Conservation (phyloP, 2,329 filamentous ascomycete species). For the Xylariaceae sp. region DNA sequence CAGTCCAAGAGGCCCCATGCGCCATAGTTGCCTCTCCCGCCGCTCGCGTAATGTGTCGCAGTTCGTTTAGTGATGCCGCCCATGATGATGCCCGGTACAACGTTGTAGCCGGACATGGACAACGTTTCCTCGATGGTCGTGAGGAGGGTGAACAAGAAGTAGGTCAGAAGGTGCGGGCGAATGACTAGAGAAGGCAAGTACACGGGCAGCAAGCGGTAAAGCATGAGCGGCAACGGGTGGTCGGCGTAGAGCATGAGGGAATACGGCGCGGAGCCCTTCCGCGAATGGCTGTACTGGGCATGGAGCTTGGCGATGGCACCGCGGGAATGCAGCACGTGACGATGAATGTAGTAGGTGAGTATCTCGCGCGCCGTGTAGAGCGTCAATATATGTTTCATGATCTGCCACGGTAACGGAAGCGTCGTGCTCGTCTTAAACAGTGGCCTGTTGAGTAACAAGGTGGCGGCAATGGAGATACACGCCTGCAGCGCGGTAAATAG, state of each 20-base stretch:
- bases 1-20: conserved; percentile 60
- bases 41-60: conserved; percentile 49
- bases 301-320: conserved; percentile 38
- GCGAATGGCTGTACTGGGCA: conserved; percentile 44
- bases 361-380: conserved; percentile 47
- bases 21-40: conserved; percentile 55
- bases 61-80: conserved; percentile 43
- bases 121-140: conserved; percentile 63
- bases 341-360: conserved; percentile 69
- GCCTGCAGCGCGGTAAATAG: conserved; percentile 41
- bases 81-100: conserved; percentile 49
- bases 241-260: conserved; percentile 61
- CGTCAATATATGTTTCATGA: conserved; percentile 43
- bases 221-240: conserved; percentile 59
- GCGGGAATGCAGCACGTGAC: conserved; percentile 57
- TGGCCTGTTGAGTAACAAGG: conserved; percentile 31
- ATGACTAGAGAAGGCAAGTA: conserved; percentile 61
- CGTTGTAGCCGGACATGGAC: conserved; percentile 61
- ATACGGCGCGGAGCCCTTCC: conserved; percentile 48
- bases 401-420: conserved; percentile 48
- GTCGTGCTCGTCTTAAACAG: conserved; percentile 45
- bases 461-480: conserved; percentile 35
- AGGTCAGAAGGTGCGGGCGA: conserved; percentile 67
- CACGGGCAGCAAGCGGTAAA: conserved; percentile 58
- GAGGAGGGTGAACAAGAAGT: conserved; percentile 58